phyloP scores from a whole-genome alignment of 345 rosid genomes.

The Arabis alpina region DNA sequence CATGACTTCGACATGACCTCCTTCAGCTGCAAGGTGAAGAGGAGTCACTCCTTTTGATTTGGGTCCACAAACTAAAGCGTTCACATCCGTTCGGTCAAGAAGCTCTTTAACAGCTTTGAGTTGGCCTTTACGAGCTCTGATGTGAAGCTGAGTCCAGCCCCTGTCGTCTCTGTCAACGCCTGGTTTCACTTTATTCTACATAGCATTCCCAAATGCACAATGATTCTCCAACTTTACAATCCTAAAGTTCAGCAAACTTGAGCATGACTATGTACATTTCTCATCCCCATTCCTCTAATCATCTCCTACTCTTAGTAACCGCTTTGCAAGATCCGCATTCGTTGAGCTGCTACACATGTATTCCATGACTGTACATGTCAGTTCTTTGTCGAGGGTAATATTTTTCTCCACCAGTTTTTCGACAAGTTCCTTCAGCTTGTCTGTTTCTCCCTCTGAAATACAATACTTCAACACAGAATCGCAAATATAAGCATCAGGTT shows the following conservation, averaged over 20 bases:
- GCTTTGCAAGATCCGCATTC: slow-evolving; percentile 42
- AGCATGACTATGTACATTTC: background rate
- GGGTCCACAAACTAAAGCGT: slow-evolving; percentile 83
- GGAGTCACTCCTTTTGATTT: slow-evolving; percentile 87
- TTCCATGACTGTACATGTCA: slow-evolving; percentile 53
- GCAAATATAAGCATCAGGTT: slow-evolving; percentile 49
- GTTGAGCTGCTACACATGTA: slow-evolving; percentile 54
- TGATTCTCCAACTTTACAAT: slow-evolving; percentile 4
- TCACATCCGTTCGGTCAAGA: slow-evolving; percentile 77
- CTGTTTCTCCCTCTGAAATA: slow-evolving; percentile 50
- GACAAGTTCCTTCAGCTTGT: slow-evolving; percentile 54
- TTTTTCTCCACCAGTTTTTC: slow-evolving; percentile 56
- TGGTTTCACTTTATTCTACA: slow-evolving; percentile 35
- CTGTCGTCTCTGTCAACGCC: slow-evolving; percentile 61
- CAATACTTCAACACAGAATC: slow-evolving; percentile 67
- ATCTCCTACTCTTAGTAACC: slow-evolving; percentile 52
- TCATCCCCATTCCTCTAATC: slow-evolving; percentile 31
- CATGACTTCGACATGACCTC: slow-evolving; percentile 89
- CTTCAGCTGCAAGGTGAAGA: slow-evolving; percentile 69
- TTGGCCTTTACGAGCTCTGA: slow-evolving; percentile 90
- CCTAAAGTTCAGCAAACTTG: slow-evolving; percentile 3
- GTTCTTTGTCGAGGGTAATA: slow-evolving; percentile 52
- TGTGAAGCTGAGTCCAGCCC: slow-evolving; percentile 89
- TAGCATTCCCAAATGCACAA: slow-evolving; percentile 21
- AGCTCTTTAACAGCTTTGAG: slow-evolving; percentile 71